Percentiles rank a stretch among this genome's conserved stretches.
phyloP scores from a whole-genome alignment of 2,329 filamentous ascomycete species.

The Phoma sp. region DNA sequence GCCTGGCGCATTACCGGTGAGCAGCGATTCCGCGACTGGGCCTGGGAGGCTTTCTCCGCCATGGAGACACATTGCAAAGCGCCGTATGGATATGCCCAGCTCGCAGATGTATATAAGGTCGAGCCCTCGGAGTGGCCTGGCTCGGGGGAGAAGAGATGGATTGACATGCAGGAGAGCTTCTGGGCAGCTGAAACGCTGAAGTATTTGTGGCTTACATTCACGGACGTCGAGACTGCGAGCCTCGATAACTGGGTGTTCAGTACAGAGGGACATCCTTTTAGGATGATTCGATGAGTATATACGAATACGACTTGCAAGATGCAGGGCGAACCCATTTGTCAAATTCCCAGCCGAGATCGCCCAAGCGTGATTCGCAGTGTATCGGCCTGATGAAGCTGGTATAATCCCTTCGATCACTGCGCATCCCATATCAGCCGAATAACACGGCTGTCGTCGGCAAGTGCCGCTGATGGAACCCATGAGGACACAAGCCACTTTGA shows the following conservation, averaged over 20 bases:
- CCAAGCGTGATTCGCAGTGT: too few species aligned
- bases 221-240: conserved; percentile 43
- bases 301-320: neutral
- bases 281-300: conserved; percentile 43
- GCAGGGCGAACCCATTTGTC: neutral
- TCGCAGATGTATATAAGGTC: conserved; percentile 44
- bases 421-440: too few species aligned
- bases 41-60: conserved; percentile 49
- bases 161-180: conserved; percentile 49
- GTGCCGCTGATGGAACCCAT: too few species aligned
- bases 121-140: conserved; percentile 24
- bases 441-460: too few species aligned
- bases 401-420: too few species aligned
- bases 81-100: conserved; percentile 47
- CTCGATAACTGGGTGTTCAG: conserved; percentile 53
- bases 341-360: too few species aligned
- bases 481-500: too few species aligned
- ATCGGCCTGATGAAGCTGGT: too few species aligned
- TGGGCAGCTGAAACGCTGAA: conserved; percentile 51
- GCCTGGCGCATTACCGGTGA: conserved; percentile 51
- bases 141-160: conserved; percentile 33
- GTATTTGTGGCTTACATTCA: conserved; percentile 50
- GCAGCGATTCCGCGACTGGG: conserved; percentile 49
- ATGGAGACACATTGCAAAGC: conserved; percentile 48
- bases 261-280: conserved; percentile 51